These are phyloP conservation scores for Sporisorium scitamineum DNA, from an alignment of 1,284 basidiomycete species.

Conservation along the genomic window DNA sequence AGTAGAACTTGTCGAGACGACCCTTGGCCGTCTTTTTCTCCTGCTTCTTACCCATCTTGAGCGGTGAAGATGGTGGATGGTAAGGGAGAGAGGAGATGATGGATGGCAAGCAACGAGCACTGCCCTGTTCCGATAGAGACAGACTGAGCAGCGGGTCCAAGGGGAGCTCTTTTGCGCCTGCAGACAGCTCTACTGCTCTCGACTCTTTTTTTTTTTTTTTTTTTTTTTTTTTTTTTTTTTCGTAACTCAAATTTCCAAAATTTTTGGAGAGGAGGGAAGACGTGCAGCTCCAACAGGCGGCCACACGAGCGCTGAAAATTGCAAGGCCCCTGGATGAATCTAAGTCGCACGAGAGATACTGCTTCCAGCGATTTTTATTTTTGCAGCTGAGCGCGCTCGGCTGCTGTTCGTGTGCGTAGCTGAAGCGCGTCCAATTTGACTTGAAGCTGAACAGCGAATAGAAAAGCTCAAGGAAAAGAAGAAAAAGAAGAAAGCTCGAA, in stretches of 20 bases:
- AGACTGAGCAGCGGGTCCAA: no score
- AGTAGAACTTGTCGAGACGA: conserved; percentile 69
- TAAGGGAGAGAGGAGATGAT: conserved; percentile 4
- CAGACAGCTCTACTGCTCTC: not conserved
- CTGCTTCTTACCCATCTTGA: conserved; percentile 65
- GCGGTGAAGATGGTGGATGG: not conserved
- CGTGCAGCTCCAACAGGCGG: not conserved
- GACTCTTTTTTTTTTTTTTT: no score
- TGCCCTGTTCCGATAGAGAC: no score
- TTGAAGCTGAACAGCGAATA: no score
- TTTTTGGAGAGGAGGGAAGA: conserved; percentile 13
- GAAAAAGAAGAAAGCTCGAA: conserved; percentile 7
- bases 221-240: not conserved
- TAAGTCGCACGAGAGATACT: conserved; percentile 15
- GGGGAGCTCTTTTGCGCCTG: conserved; percentile 2
- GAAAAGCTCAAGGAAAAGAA: conserved; percentile 4
- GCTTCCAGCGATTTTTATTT: not conserved
- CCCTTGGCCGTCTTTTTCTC: conserved; percentile 69
- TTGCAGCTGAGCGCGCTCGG: conserved; percentile 6
- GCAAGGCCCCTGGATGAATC: conserved; percentile 7
- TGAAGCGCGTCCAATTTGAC: conserved; percentile 14
- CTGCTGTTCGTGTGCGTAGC: not conserved
- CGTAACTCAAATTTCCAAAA: conserved; percentile 18
- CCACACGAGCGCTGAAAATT: conserved; percentile 2
- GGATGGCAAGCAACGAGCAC: conserved; percentile 9